Evolutionary conservation across 75 land plant species (phyloP).

Genomic region (Selaginella tamariscina): DNA sequence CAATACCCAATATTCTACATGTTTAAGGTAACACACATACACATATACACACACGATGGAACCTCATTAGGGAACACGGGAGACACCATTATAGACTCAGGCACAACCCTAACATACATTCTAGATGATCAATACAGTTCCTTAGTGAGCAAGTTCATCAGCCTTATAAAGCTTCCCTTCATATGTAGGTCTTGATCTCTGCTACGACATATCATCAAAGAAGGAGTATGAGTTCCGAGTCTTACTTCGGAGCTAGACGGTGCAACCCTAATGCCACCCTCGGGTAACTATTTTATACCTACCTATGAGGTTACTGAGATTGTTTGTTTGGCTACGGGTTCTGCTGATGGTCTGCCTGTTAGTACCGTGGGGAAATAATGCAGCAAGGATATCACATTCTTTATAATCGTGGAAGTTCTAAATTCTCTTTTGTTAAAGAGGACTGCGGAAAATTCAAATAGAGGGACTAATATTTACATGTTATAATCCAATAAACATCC

Average conservation of each 20-base stretch:
- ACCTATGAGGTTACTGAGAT: not conserved
- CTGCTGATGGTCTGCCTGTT: slow-evolving; percentile 2
- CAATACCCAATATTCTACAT: not conserved
- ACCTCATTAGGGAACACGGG: not conserved
- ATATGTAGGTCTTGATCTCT: not conserved
- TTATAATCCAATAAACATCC: too few relatives aligned
- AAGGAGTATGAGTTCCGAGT: not conserved
- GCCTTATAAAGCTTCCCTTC: not conserved
- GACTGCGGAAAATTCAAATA: too few relatives aligned
- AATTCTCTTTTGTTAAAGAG: slow-evolving; percentile 5
- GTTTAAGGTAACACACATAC: too few relatives aligned
- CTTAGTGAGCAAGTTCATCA: not conserved
- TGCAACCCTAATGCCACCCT: slow-evolving; percentile 1
- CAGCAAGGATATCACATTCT: slow-evolving; percentile 2
- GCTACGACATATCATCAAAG: slow-evolving; percentile 2
- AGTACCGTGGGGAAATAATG: not conserved
- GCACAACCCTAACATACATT: slow-evolving; percentile 4
- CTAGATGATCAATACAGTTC: not conserved
- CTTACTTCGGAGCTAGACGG: not conserved
- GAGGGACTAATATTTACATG: too few relatives aligned
- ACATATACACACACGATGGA: too few relatives aligned
- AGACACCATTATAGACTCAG: slow-evolving; percentile 1
- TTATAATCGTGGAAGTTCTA: slow-evolving; percentile 7
- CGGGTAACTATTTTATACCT: not conserved
- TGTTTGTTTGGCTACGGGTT: not conserved